Evolutionary conservation across 306 rosid genomes (phyloP), one percentile per base, ranked within the genome.

Genomic region (Pyrus pyrifolia): DNA sequence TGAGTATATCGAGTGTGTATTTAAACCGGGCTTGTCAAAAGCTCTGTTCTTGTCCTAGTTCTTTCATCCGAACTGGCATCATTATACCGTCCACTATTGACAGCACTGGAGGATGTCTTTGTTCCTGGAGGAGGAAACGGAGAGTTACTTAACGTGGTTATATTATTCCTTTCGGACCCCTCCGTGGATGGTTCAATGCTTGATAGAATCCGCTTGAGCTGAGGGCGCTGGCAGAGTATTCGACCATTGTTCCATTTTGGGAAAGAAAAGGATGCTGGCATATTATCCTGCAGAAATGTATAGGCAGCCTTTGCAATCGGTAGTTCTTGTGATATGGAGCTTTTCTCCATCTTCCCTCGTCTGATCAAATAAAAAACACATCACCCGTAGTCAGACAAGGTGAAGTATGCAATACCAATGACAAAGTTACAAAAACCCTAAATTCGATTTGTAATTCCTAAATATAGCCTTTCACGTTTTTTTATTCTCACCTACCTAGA

Each of bases 181-280:
- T 84, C 85, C 21, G 90, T 81, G 52, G 97, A 84, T 78, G 88
- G 78, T 74, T 86, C 91, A 8, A 80, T 73, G 84, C 88, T 82
- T 1, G 88, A 63, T 58, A 96, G 87, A 55, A 88, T 82, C 81
- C 68, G 88, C 86, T 86, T 89, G 68, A 96, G 93, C 83, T 91
- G 97, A 78, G 92, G 77, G 67, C 85, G 87, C 81, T 72, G 96
- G 84, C 99, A 96, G 85, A 92, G 73, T 78, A 96, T 85, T 80
- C 99, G 91, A 71, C 99, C 96, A 53, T 82, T 88, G 90, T 91
- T 96, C 98, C 99, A 96, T 53, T 79, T 73, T 6, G 98, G 89
- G 83, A 89, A 95, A 52, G 76, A 72, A 66, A 92, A 90, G 77
- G 89, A 86, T 1, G 89, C 79, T 25, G 88, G 72, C 60, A 82